Evolutionary conservation across 768 basidiomycete species (phyloP).

Genomic region (Pulveroboletus sp.): DNA sequence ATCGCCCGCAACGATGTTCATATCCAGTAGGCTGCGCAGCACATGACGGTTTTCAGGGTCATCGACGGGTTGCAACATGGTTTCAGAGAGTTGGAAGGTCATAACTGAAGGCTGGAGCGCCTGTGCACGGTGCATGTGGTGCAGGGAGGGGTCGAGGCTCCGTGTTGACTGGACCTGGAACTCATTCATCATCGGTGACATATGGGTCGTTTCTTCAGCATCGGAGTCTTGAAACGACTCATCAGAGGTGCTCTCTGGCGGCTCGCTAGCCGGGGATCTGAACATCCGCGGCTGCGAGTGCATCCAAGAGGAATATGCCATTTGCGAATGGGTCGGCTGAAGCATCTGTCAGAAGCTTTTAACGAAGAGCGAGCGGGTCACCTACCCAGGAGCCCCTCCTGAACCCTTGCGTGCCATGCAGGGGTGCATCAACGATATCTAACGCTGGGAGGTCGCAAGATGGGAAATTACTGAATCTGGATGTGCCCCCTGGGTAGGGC

Average conservation of each 20-base stretch:
- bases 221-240: constrained; percentile 30
- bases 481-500: constrained; percentile 12
- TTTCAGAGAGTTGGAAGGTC: constrained; percentile 30
- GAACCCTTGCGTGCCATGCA: constrained; percentile 7
- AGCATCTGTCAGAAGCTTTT: constrained; percentile 16
- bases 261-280: constrained; percentile 29
- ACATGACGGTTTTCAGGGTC: constrained; percentile 26
- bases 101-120: constrained; percentile 25
- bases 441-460: constrained; percentile 10
- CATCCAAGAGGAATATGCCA: constrained; percentile 13
- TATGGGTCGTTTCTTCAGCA: constrained; percentile 20
- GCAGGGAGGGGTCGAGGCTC: constrained; percentile 1
- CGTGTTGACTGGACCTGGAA: constrained; percentile 26
- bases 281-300: constrained; percentile 9
- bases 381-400: constrained; percentile 29
- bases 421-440: constrained; percentile 10
- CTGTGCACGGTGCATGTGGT: constrained; percentile 9
- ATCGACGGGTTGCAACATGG: constrained; percentile 21
- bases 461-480: constrained; percentile 9
- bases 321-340: constrained; percentile 19
- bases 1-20: constrained; percentile 16
- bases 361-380: neutral
- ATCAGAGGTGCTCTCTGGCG: constrained; percentile 29
- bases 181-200: constrained; percentile 32
- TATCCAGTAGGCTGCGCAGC: constrained; percentile 15